Conservation (phyloP, 495 filamentous ascomycete species). For the Penicillium macrosclerotiorum region DNA sequence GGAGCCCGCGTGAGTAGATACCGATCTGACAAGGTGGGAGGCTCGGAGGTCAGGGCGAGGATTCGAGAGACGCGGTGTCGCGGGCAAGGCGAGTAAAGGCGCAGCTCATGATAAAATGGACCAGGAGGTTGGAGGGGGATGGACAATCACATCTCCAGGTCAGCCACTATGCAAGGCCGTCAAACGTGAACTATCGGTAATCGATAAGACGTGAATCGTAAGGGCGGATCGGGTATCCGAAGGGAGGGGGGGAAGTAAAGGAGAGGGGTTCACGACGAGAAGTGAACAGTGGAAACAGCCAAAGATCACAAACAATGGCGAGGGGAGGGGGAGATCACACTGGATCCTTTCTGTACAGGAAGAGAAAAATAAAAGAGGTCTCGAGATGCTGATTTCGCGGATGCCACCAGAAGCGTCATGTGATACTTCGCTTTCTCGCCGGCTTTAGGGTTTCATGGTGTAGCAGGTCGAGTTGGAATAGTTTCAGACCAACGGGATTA, state of each 20-base stretch:
- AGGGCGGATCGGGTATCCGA: slow-evolving; percentile 21
- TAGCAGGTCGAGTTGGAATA: not conserved
- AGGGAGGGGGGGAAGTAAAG: slow-evolving; percentile 19
- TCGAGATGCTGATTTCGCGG: too few relatives aligned
- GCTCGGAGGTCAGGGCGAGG: slow-evolving; percentile 13
- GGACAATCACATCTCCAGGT: slow-evolving; percentile 27
- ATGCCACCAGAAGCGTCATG: slow-evolving; percentile 27
- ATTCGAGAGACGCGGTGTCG: slow-evolving; percentile 33
- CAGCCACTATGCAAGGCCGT: slow-evolving; percentile 37
- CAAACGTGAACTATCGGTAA: slow-evolving; percentile 20
- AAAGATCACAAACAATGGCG: slow-evolving; percentile 7
- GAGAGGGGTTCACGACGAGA: slow-evolving; percentile 12
- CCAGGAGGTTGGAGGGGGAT: slow-evolving; percentile 17
- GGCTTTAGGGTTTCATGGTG: not conserved
- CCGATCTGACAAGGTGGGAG: too few relatives aligned
- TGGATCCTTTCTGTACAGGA: not conserved
- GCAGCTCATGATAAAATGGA: slow-evolving; percentile 39
- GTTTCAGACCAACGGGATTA: not conserved
- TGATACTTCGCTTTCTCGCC: slow-evolving; percentile 12
- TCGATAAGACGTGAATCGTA: slow-evolving; percentile 23
- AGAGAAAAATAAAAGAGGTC: slow-evolving; percentile 2
- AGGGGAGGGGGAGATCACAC: slow-evolving; percentile 1
- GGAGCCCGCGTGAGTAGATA: slow-evolving; percentile 11
- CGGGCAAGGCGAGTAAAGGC: slow-evolving; percentile 28
- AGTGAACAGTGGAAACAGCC: slow-evolving; percentile 2